Base-by-base conservation (phyloP, 192 early-diverging fungal species). In the Gryganskiella cystojenkinii region DNA sequence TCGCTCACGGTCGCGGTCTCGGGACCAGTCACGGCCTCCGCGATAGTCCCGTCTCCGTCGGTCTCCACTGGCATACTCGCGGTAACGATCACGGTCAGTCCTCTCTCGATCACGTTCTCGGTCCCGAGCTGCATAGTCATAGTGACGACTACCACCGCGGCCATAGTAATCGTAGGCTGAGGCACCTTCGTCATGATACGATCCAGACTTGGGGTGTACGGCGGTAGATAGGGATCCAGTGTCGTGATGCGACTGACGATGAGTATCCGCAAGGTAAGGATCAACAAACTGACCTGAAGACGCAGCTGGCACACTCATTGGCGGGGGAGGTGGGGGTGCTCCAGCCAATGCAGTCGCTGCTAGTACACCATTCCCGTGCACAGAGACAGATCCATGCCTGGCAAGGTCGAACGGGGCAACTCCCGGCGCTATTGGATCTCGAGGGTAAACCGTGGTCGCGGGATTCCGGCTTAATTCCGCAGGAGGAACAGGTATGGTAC, bases 1-100 rank as follows among this genome's bases (percentile, higher is more conserved):
- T 47, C 71, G 27, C 15, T 73, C 71, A 14, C 71, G 33, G 4
- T 73, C 71, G n/a, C 57, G 51, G 22, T 76, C 72, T 22, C 72
- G 35, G 0, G 74, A 78, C 74, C 74, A 78, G 24, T 78, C 66
- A 27, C 74, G 44, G 14, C 35, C 13, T 40, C 37, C 24, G 14
- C 74, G 65, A 49, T 69, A 69, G 34, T 78, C 74, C 19, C 54
- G 35, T 59, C 66, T 50, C 22, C 61, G 43, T 46, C 50, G 54
- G n/a, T 56, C 57, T 13, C 37, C 37, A 13, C 37, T 40, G 37
- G 37, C 37, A 43, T 64, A 69, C 6, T 78, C 74, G 19, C 74
- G 74, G 19, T 78, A 68, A 0, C 74, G 61, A 33, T 78, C 73
- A 0, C 73, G 44, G 19, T 72, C 70, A 4, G 13, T 40, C 13